Evolutionary conservation across 2,329 filamentous ascomycete genomes (phyloP).

Genomic region (Aspergillus fijiensis): DNA sequence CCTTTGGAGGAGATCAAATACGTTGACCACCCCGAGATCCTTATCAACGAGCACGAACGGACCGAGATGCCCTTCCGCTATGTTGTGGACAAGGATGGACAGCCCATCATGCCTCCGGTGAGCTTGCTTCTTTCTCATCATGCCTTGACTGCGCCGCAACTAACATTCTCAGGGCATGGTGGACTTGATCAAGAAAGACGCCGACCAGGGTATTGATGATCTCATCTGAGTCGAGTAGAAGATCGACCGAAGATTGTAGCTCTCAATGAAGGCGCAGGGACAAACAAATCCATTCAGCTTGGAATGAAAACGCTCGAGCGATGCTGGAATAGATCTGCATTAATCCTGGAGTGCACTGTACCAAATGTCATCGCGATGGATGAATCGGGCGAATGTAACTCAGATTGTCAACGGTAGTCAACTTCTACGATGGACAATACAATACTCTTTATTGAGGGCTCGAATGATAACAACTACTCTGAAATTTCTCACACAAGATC

Average conservation of each 20-base stretch:
- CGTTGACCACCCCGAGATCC: constrained; percentile 83
- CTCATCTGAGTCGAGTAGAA: constrained; percentile 59
- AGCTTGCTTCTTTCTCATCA: constrained; percentile 28
- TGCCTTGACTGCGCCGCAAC: constrained; percentile 11
- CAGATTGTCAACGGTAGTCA: neutral
- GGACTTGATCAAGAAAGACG: constrained; percentile 87
- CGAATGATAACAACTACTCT: neutral
- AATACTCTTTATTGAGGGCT: neutral
- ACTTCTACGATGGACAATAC: neutral
- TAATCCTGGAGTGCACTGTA: neutral
- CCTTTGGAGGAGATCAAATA: constrained; percentile 77
- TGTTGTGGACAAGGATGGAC: constrained; percentile 70
- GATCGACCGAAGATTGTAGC: neutral
- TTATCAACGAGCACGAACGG: constrained; percentile 86
- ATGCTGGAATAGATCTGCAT: neutral
- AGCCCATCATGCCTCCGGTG: constrained; percentile 90
- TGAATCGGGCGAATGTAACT: too few species aligned
- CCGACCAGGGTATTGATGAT: constrained; percentile 87
- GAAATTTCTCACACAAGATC: neutral
- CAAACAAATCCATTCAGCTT: too few species aligned
- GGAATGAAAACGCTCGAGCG: neutral
- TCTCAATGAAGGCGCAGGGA: neutral
- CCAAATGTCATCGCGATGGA: neutral
- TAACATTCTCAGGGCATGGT: constrained; percentile 72
- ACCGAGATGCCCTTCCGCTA: constrained; percentile 99